These are phyloP conservation scores for Dothistroma septosporum DNA, from an alignment of 2,329 filamentous ascomycete species.

Conservation along the genomic window DNA sequence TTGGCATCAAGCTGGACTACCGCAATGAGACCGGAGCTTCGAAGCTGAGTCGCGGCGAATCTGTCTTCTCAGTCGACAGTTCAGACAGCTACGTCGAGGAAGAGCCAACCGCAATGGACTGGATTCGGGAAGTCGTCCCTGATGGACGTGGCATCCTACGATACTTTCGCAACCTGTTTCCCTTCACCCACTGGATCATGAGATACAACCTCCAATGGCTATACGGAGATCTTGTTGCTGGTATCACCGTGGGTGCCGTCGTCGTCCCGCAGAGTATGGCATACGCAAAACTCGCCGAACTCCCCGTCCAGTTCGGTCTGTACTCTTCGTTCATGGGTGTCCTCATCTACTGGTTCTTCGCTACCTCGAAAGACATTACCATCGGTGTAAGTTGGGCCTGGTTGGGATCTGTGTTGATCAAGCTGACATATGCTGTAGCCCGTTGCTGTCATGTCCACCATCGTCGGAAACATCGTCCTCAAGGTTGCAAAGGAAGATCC, in stretches of 20 bases:
- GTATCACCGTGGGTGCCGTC: constrained; percentile 69
- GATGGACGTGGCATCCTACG: constrained; percentile 49
- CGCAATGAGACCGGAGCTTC: constrained; percentile 52
- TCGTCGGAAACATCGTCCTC: constrained; percentile 76
- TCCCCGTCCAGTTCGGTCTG: constrained; percentile 78
- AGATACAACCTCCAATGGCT: constrained; percentile 90
- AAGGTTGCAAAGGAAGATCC: constrained; percentile 57
- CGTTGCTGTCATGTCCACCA: constrained; percentile 89
- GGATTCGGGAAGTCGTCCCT: constrained; percentile 63
- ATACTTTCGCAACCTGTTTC: constrained; percentile 74
- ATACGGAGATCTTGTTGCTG: constrained; percentile 81
- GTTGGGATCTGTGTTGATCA: background rate
- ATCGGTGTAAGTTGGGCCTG: constrained; percentile 65
- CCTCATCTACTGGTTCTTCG: constrained; percentile 94
- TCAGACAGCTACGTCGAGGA: constrained; percentile 78
- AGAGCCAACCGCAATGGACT: constrained; percentile 71
- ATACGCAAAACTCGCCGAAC: constrained; percentile 76
- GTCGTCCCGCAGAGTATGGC: constrained; percentile 98
- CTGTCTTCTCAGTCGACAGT: constrained; percentile 67
- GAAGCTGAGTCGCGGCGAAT: constrained; percentile 70
- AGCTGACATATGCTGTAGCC: constrained; percentile 51
- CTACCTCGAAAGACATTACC: constrained; percentile 96
- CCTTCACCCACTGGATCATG: constrained; percentile 82
- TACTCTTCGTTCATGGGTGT: constrained; percentile 97
- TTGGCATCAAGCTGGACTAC: constrained; percentile 77